Evolutionary conservation across 164 flowering plant genomes (phyloP).

Genomic region (Umbellularia californica): DNA sequence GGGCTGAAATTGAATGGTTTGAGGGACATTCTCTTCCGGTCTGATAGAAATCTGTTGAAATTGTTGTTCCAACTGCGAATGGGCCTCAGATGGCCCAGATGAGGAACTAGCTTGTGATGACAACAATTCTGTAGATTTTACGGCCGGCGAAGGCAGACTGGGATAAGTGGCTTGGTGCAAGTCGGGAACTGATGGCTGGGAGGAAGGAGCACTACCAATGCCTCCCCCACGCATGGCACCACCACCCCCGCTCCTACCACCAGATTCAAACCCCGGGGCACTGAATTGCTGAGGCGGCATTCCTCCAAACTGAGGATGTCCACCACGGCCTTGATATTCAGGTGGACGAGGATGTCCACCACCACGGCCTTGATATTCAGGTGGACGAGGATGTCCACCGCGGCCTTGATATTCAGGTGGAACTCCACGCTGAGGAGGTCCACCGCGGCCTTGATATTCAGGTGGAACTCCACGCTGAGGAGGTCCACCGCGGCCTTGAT

Average conservation of each 20-base stretch:
- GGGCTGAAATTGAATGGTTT: constrained; percentile 23
- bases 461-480: background rate
- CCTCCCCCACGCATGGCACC: constrained; percentile 36
- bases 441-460: no score
- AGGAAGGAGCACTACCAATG: constrained; percentile 33
- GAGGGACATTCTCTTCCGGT: constrained; percentile 15
- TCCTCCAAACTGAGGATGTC: constrained; percentile 25
- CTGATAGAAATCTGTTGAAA: constrained; percentile 26
- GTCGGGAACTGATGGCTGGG: constrained; percentile 58
- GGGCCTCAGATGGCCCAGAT: background rate
- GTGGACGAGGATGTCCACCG: background rate
- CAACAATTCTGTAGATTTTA: constrained; percentile 12
- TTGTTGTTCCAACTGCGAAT: constrained; percentile 27
- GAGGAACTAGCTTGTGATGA: constrained; percentile 42
- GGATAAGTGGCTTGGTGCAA: constrained; percentile 65
- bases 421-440: constrained; percentile 15
- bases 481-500: constrained; percentile 14
- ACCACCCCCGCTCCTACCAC: constrained; percentile 32
- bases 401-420: constrained; percentile 15
- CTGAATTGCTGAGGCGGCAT: constrained; percentile 33
- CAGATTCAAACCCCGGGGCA: constrained; percentile 4
- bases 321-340: constrained; percentile 36
- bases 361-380: no score
- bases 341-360: background rate
- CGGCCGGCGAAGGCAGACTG: constrained; percentile 29